Evolutionary conservation across 257 asterid species (phyloP).

Genomic region (Paraleonurus japonicus): DNA sequence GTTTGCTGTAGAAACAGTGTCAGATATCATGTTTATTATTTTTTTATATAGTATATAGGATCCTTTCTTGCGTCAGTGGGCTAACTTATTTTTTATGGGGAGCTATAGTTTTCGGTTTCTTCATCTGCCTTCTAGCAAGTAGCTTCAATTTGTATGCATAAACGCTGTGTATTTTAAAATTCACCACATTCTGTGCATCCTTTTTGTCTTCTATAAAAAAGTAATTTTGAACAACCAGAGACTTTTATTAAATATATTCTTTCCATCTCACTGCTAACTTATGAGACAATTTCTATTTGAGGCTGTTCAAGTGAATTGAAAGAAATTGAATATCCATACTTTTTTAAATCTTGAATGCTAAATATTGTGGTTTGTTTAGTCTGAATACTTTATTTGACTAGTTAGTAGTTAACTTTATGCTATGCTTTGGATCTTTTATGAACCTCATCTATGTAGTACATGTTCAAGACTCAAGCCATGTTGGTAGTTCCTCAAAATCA

Average conservation of each 20-base stretch:
- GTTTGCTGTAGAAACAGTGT: slow-evolving; percentile 14
- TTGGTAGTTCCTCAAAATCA: background rate
- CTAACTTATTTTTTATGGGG: background rate
- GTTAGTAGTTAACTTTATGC: background rate
- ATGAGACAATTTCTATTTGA: background rate
- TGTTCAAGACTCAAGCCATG: slow-evolving; percentile 13
- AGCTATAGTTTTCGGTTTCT: background rate
- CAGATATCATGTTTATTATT: background rate
- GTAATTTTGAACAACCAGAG: background rate
- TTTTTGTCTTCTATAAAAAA: background rate
- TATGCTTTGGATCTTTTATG: background rate
- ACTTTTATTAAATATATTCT: background rate
- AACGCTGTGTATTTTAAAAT: slow-evolving; percentile 9
- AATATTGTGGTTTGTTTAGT: slow-evolving; percentile 6
- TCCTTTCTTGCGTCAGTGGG: background rate
- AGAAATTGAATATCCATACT: slow-evolving; percentile 3
- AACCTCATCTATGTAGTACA: background rate
- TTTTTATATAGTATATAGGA: background rate
- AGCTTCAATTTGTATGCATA: background rate
- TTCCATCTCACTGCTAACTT: slow-evolving; percentile 5
- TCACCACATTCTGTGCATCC: background rate
- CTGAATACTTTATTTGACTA: slow-evolving; percentile 5
- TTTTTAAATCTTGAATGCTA: background rate
- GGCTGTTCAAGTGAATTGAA: background rate
- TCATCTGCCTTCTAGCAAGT: slow-evolving; percentile 9